Conservation (phyloP, 2,329 filamentous ascomycete species). For the Monilinia polystroma region DNA sequence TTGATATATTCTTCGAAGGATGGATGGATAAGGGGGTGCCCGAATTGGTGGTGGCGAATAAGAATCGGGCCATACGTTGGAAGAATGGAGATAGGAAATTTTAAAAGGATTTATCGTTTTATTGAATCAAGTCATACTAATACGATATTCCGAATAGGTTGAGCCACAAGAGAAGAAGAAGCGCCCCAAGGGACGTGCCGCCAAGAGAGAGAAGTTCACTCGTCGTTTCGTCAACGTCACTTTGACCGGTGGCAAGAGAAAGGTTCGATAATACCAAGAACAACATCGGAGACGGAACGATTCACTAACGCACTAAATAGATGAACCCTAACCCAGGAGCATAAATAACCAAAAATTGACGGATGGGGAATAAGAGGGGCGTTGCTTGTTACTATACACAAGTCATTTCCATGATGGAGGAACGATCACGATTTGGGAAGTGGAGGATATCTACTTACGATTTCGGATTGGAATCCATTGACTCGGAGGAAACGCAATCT, state of each 20-base stretch:
- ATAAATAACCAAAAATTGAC: conserved; percentile 47
- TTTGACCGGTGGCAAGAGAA: conserved; percentile 96
- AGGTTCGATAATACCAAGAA: conserved; percentile 55
- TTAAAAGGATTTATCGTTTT: neutral
- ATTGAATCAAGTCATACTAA: conserved; percentile 30
- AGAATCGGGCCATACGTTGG: neutral
- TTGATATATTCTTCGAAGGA: conserved; percentile 22
- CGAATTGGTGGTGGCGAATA: neutral
- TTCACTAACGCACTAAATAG: conserved; percentile 44
- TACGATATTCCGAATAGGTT: conserved; percentile 55
- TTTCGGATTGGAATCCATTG: conserved; percentile 33
- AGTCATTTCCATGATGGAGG: conserved; percentile 18
- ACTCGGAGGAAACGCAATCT: conserved; percentile 37
- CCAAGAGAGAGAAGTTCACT: conserved; percentile 96
- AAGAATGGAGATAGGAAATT: neutral
- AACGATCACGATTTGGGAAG: conserved; percentile 26
- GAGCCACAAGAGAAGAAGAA: conserved; percentile 95
- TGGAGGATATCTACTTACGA: conserved; percentile 33
- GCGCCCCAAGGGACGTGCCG: conserved; percentile 92
- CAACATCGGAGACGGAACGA: neutral
- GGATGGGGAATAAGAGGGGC: conserved; percentile 34
- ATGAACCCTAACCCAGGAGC: conserved; percentile 86
- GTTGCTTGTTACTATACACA: conserved; percentile 32
- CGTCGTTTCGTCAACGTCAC: conserved; percentile 98
- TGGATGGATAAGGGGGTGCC: neutral